Base-by-base conservation (phyloP, 2,329 filamentous ascomycete genomes). In the Fusarium papillatum region DNA sequence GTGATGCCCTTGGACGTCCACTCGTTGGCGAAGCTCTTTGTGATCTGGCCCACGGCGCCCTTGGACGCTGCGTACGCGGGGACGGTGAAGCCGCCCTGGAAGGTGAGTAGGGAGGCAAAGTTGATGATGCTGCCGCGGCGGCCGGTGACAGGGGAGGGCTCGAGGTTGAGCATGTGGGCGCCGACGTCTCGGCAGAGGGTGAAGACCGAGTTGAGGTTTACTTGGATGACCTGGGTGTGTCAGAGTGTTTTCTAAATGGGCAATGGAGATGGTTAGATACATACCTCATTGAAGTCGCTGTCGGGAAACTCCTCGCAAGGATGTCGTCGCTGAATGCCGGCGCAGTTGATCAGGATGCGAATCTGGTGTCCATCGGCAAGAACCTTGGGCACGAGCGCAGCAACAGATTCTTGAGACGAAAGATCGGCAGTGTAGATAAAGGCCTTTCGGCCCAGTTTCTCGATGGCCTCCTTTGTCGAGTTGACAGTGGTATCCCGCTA, bases 1-100 rank as follows among this genome's bases (percentile, higher is more conserved):
- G 90, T 95, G 73, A 98, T 89, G 3, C 95, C 95, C 80, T 92
- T 90, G n/a, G 87, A 84, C 0, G 93, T 91, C 95, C 95, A 98
- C 85, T 97, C 95, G 82, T 98, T 98, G 59, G 93, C 92, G 69
- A 98, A 88, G 31, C 93, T 93, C 86, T 97, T 97, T 64, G 95
- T 97, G 70, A 97, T 84, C 85, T 98, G 95, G 8, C 91, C 93
- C 0, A 98, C 92, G 11, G 94, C 95, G 55, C 95, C 95, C 85
- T 98, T 98, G 73, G 91, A 92, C 1, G 95, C 94, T 1, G 95
- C 93, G 82, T 98, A 98, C 1, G 95, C 95, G 0, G 95, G 95
- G 1, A 98, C 95, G 0, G 94, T 98, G 76, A 98, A 88, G 1
- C 95, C 95, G 66, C 96, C 96, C 82, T 98, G 94, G 88, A 96